These are phyloP conservation scores for Fusarium ramigenum DNA, from an alignment of 2,329 filamentous ascomycete species.

Conservation along the genomic window DNA sequence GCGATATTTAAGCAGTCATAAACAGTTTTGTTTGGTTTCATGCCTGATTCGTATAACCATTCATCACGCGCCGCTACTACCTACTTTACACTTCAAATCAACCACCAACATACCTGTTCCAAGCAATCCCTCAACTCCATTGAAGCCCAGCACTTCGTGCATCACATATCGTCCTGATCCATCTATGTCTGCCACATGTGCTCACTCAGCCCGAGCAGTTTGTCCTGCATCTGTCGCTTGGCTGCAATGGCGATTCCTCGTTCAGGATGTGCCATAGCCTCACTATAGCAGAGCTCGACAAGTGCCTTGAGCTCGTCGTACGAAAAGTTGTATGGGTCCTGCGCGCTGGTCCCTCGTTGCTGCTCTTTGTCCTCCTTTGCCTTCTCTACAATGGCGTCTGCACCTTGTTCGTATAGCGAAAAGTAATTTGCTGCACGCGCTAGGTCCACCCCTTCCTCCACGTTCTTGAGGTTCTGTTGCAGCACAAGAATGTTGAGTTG, in stretches of 20 bases:
- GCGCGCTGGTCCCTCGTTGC: conserved; percentile 47
- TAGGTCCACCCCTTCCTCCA: conserved; percentile 76
- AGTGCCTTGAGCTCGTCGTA: conserved; percentile 74
- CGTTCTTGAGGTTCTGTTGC: conserved; percentile 95
- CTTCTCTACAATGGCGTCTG: conserved; percentile 71
- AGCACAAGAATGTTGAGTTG: conserved; percentile 93
- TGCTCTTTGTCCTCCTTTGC: conserved; percentile 61
- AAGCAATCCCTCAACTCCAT: conserved; percentile 25
- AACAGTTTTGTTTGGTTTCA: not conserved
- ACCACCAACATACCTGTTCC: conserved; percentile 4
- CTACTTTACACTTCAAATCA: not conserved
- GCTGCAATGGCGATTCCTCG: conserved; percentile 74
- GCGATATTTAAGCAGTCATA: not conserved
- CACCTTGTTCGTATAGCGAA: conserved; percentile 71
- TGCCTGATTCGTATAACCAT: not conserved
- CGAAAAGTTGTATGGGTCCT: conserved; percentile 59
- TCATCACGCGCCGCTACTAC: conserved; percentile 9
- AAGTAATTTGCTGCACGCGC: conserved; percentile 73
- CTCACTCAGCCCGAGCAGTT: conserved; percentile 75
- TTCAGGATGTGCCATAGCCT: conserved; percentile 71
- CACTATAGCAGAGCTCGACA: conserved; percentile 74
- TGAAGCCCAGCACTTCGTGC: not conserved
- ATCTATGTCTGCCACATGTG: conserved; percentile 70
- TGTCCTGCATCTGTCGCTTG: conserved; percentile 75
- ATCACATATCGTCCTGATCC: not conserved